A percentile compares a stretch with the other conserved stretches of the same genome.
These are phyloP conservation scores for Hyaloscypha finlandica DNA, from an alignment of 495 filamentous ascomycete species.

Conservation along the genomic window DNA sequence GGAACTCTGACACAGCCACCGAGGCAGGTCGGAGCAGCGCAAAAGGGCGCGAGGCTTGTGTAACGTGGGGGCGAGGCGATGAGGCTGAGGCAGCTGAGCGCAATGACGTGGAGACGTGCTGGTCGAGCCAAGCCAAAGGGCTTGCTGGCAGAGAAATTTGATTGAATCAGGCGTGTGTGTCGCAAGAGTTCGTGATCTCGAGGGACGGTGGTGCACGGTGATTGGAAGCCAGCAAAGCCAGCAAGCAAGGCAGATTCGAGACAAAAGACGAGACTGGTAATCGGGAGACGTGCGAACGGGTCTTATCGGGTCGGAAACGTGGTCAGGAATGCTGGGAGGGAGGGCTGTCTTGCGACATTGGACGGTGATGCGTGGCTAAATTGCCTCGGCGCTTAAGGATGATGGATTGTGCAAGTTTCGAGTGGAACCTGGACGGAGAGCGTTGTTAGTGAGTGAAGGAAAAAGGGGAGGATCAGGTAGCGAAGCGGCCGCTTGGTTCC, in stretches of 20 bases:
- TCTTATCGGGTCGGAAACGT: neutral
- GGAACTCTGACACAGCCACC: neutral
- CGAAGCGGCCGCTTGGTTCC: neutral
- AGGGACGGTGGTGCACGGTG: neutral
- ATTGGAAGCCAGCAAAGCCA: neutral
- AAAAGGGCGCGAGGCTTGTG: neutral
- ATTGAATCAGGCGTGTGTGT: neutral
- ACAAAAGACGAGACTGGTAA: neutral
- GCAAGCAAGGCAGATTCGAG: neutral
- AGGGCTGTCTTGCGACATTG: neutral
- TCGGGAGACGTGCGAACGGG: neutral
- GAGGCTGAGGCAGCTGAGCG: neutral
- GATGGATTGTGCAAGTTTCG: neutral
- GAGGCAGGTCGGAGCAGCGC: neutral
- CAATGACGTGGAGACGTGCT: neutral
- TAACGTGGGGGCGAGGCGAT: neutral
- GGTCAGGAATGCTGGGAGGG: neutral
- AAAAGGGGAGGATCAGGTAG: neutral
- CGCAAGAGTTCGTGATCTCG: neutral
- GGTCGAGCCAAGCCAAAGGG: neutral
- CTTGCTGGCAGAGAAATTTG: neutral
- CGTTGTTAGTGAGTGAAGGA: neutral
- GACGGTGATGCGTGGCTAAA: neutral
- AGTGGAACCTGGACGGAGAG: neutral
- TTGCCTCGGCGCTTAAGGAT: neutral